Conservation (phyloP, 2,329 filamentous ascomycete genomes). For the Botrytis fragariae region DNA sequence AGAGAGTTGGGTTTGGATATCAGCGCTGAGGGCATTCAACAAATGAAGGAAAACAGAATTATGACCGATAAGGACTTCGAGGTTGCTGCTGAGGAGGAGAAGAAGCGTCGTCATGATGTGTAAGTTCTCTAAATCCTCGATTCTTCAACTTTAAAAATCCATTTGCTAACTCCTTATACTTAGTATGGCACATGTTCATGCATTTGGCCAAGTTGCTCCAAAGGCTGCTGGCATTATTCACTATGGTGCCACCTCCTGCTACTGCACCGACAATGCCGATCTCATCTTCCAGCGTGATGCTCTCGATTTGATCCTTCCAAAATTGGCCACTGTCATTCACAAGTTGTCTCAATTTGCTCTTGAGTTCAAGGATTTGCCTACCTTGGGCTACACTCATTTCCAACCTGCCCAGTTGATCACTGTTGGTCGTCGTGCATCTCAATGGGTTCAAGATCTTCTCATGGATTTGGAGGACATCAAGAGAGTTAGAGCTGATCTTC, state of each 20-base stretch:
- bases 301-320: constrained; percentile 72
- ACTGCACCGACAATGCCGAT: constrained; percentile 64
- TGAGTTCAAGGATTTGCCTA: constrained; percentile 69
- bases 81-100: constrained; percentile 73
- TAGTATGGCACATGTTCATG: constrained; percentile 55
- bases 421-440: constrained; percentile 47
- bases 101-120: constrained; percentile 63
- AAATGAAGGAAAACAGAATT: constrained; percentile 72
- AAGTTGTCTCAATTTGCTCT: constrained; percentile 72
- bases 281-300: constrained; percentile 68
- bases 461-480: constrained; percentile 76
- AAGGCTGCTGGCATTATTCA: constrained; percentile 83
- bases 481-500: constrained; percentile 55
- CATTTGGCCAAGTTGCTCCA: constrained; percentile 70
- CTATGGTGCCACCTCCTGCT: constrained; percentile 48
- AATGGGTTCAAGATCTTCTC: constrained; percentile 71
- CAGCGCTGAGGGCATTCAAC: constrained; percentile 68
- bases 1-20: constrained; percentile 78
- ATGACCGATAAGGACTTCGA: constrained; percentile 77
- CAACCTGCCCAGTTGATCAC: constrained; percentile 55
- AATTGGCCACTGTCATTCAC: constrained; percentile 74
- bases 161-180: neutral
- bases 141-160: neutral
- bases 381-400: constrained; percentile 74
- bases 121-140: constrained; percentile 41